phyloP scores from a whole-genome alignment of 2,329 filamentous ascomycete species.

The Stylonectria norvegica region DNA sequence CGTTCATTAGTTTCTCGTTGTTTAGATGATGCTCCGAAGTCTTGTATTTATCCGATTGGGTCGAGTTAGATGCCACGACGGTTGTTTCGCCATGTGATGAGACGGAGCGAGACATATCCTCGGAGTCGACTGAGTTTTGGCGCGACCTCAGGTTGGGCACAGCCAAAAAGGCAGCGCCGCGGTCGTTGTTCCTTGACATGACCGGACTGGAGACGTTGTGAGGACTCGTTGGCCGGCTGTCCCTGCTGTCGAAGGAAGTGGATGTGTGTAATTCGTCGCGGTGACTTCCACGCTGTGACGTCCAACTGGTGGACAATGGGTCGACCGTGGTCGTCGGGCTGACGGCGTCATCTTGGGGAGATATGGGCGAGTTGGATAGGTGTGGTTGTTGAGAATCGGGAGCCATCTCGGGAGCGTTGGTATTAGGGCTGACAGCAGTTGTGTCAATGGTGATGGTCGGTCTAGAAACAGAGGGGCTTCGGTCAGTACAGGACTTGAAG shows the following conservation, averaged over 20 bases:
- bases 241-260: constrained; percentile 63
- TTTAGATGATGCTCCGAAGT: constrained; percentile 37
- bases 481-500: constrained; percentile 15
- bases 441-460: constrained; percentile 56
- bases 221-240: constrained; percentile 66
- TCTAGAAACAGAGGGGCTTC: constrained; percentile 28
- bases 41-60: constrained; percentile 40
- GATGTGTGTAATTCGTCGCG: constrained; percentile 47
- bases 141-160: constrained; percentile 61
- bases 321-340: constrained; percentile 40
- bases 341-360: constrained; percentile 37
- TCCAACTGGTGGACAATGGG: constrained; percentile 24
- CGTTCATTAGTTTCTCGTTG: constrained; percentile 57
- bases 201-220: constrained; percentile 67
- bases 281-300: constrained; percentile 22
- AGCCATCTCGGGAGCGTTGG: constrained; percentile 28
- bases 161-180: constrained; percentile 55
- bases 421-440: constrained; percentile 36
- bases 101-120: constrained; percentile 56
- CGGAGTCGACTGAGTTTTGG: constrained; percentile 68
- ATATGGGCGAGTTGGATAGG: constrained; percentile 32
- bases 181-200: constrained; percentile 44
- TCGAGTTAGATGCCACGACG: constrained; percentile 46
- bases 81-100: constrained; percentile 63
- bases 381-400: constrained; percentile 15